Percentiles rank a stretch among this genome's conserved stretches.
Conservation (phyloP, 768 basidiomycete genomes). For the Nidula microcarpa region DNA sequence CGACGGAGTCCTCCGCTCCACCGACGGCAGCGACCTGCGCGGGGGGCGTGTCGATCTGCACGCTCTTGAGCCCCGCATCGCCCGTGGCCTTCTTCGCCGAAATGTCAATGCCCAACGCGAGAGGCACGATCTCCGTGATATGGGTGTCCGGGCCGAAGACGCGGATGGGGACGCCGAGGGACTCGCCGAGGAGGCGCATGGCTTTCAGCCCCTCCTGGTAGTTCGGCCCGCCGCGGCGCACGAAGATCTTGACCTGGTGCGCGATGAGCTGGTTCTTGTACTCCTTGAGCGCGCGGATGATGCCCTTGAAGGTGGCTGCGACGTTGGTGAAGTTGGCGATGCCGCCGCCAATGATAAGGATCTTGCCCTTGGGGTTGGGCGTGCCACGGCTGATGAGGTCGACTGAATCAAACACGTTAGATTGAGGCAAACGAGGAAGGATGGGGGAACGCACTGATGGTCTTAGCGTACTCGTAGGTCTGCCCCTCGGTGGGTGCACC, state of each 20-base stretch:
- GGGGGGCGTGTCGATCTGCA: slow-evolving; percentile 35
- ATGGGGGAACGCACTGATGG: slow-evolving; percentile 63
- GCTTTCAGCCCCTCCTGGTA: slow-evolving; percentile 98
- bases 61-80: slow-evolving; percentile 26
- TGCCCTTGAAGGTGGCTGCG: slow-evolving; percentile 99
- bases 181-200: slow-evolving; percentile 96
- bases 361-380: slow-evolving; percentile 85
- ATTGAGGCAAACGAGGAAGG: too few relatives aligned
- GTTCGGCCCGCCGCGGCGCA: slow-evolving; percentile 98
- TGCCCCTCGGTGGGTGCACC: slow-evolving; percentile 98
- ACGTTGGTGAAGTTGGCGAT: slow-evolving; percentile 99
- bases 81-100: slow-evolving; percentile 33
- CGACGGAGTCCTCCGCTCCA: slow-evolving; percentile 47
- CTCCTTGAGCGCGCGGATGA: slow-evolving; percentile 95
- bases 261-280: slow-evolving; percentile 81
- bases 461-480: slow-evolving; percentile 99
- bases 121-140: slow-evolving; percentile 97
- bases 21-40: slow-evolving; percentile 31
- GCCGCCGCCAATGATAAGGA: slow-evolving; percentile 99
- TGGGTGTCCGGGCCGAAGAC: slow-evolving; percentile 98
- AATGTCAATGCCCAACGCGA: slow-evolving; percentile 86
- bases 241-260: slow-evolving; percentile 91
- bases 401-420: slow-evolving; percentile 32
- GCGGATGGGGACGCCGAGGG: slow-evolving; percentile 93
- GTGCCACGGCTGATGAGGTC: slow-evolving; percentile 93